Base-by-base conservation (phyloP, 495 filamentous ascomycete species). In the Tetracladium setigerum region DNA sequence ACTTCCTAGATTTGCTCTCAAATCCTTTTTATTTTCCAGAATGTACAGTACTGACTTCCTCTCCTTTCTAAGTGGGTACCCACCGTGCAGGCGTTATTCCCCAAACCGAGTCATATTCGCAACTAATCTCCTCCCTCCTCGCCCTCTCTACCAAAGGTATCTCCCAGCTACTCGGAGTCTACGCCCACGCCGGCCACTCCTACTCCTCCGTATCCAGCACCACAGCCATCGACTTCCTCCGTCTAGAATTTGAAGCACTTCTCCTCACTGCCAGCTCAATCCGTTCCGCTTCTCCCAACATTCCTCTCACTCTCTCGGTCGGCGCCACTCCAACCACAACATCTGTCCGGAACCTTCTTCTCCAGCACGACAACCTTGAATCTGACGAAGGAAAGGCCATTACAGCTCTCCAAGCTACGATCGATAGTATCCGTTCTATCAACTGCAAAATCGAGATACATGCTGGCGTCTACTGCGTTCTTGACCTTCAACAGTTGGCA, bases 401-500 rank as follows among this genome's bases (percentile, higher is more conserved):
- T 13, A 30, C 42, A 3, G 48, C 57, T 2, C n/a, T 60, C 10
- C 34, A 34, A 6, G 44, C 39, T 7, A 54, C 54, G 1, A 46
- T 64, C 31, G 40, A 46, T 14, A 62, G 30, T 38, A 65, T 62
- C 18, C 46, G 50, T n/a, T 35, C 38, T 17, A 33, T 61, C 16
- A 52, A 50, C 4, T 69, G 73, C 35, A 60, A 57, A 4, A 59
- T 87, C 31, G 86, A 89, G 53, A 51, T 88, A 0, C 83, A 90
- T 67, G 84, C 85, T 0, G 81, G 83, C 12, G 80, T 82, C 1
- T 86, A 86, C 61, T 78, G 86, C 0, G 68, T 85, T 7, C 73
- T 92, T 1, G 89, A 94, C 60, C 66, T 92, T 55, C 89, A 95
- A 61, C 89, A 94, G 49, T 63, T 92, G 1, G 81, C 86, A 1